Evolutionary conservation across 805 yeast genomes (phyloP), one percentile per base, ranked within the genome.

Genomic region (Wickerhamiella dianesei): DNA sequence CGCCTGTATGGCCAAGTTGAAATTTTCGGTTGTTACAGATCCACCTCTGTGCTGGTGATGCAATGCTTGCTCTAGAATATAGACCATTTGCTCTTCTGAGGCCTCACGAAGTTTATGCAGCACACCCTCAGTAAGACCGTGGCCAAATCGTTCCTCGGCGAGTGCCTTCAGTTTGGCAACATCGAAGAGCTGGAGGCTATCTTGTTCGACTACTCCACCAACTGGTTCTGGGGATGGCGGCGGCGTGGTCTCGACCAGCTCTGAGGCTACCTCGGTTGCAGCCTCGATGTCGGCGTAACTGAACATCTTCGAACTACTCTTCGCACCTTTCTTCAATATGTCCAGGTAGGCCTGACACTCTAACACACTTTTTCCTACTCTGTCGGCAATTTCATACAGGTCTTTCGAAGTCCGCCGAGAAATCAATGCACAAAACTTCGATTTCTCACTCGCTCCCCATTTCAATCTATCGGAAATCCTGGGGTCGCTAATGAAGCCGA

Each of bases 391-490:
- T 13, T 48, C 48, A 1, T 46, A 44, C 8, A 53, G 29, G 4
- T 21, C 43, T 1, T 40, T 22, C 3, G 40, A 35, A 4, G 48
- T n/a, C n/a, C 48, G 21, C 6, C 57, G 56, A 40, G 53, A 53
- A 2, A 54, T 16, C 8, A 54, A 44, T 16, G 43, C 52, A 5
- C 49, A 37, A 37, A 54, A 48, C 20, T 43, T 49, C 3, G 46
- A 40, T 41, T 54, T 54, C 20, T 54, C 52, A 13, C 19, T 21
- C 9, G 44, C 49, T 3, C 50, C 46, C 56, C 54, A 54, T n/a
- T 17, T 5, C 6, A 48, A n/a, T 13, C 17, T 5, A 5, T 5
- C 8, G 8, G 25, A 14, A 5, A 39, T 12, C 5, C 9, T 21
- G 6, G 20, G 16, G n/a, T 18, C 25, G 16, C 25, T 39, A 9